Base-by-base conservation (phyloP, 371 early-diverging fungal species). In the Rhizomucor miehei region DNA sequence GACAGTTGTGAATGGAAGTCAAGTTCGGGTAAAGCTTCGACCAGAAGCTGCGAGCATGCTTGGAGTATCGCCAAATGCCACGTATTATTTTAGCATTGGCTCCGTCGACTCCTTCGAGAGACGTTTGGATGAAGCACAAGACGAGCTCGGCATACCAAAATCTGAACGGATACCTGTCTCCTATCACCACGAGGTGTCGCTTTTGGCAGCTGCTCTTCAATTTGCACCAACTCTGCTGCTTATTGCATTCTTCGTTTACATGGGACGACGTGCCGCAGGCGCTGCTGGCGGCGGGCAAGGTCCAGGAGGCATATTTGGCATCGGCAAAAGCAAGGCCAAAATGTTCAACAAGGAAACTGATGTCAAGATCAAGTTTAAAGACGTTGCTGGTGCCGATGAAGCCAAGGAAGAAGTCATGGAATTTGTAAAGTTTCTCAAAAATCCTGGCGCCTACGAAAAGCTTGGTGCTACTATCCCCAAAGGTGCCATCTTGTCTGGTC, bases 361-460 rank as follows among this genome's bases (percentile, higher is more conserved):
- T 48, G 89, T 98, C 50, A 80, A 91, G 59, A 90, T 99, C 56
- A 93, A 91, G 64, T 99, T 99, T 77, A 97, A 97, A 80, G 99
- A 99, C 73, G 99, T 99, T 0, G 99, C 99, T 6, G 99, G 99
- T 17, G 92, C 99, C 78, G 99, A 99, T 72, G 93, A 93, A 67
- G 99, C 99, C 52, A 99, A 99, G 77, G 94, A 97, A 60, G 99
- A 99, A 75, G 99, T 99, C 52, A 99, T 99, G 95, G 99, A 99
- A 81, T 98, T 99, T 87, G 99, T 99, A 52, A 99, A 99, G 77
- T 97, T 99, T 66, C 78, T 99, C 51, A 99, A 99, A 73, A 91
- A 99, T 66, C 99, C 99, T 21, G 89, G 81, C 37, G 75, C 79
- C n/a, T 99, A 96, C 73, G 97, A 97, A 69, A 84, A 88, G 54